These are phyloP conservation scores for Annona squamosa DNA, from an alignment of 164 flowering plant species.

Conservation along the genomic window DNA sequence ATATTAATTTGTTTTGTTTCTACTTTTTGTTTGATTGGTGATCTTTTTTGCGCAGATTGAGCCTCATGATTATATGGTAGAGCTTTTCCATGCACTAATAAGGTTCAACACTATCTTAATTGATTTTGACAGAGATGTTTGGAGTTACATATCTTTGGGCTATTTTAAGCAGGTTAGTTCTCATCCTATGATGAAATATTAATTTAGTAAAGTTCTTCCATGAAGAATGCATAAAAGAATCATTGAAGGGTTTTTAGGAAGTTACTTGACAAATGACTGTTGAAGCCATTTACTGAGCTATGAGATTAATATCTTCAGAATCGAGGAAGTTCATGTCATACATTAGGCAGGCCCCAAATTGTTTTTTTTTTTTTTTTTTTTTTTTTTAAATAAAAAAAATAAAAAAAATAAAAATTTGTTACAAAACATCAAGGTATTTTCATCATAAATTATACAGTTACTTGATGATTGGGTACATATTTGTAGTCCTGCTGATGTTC, in stretches of 20 bases:
- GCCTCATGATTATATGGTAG: slow-evolving; percentile 93
- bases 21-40: neutral
- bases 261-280: neutral
- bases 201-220: neutral
- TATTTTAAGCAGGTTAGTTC: slow-evolving; percentile 84
- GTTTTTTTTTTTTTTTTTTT: too few species aligned
- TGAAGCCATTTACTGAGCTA: neutral
- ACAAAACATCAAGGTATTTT: neutral
- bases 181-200: neutral
- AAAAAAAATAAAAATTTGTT: too few species aligned
- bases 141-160: slow-evolving; percentile 83
- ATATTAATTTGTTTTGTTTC: neutral
- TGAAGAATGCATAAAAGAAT: neutral
- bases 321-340: too few species aligned
- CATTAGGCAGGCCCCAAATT: too few species aligned
- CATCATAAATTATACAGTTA: too few species aligned
- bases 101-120: slow-evolving; percentile 71
- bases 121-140: slow-evolving; percentile 82
- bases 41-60: slow-evolving; percentile 60
- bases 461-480: neutral
- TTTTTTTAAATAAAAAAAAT: too few species aligned
- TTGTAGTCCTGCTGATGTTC: neutral
- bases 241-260: neutral
- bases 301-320: neutral
- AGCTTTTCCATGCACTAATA: slow-evolving; percentile 56